These are phyloP conservation scores for Xylaria hypoxylon DNA, from an alignment of 2,329 filamentous ascomycete species.

Conservation along the genomic window DNA sequence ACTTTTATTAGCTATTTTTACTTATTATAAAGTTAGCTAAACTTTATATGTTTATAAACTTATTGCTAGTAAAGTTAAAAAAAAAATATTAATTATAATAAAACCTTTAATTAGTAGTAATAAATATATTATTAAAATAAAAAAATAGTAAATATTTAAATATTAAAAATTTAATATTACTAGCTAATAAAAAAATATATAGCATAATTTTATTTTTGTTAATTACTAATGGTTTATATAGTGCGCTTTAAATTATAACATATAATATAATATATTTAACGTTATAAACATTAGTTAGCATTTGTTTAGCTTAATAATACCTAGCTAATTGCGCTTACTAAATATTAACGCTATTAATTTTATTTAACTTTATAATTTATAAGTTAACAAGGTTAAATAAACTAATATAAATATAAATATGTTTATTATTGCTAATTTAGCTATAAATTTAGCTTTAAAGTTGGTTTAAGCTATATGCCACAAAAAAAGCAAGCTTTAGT, in stretches of 20 bases:
- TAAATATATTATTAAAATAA: slow-evolving; percentile 4
- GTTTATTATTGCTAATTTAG: neutral
- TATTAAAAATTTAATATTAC: neutral
- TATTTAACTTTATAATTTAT: neutral
- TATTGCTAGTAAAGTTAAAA: too few species aligned
- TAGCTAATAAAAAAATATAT: too few species aligned
- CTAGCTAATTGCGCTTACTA: neutral
- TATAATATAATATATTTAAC: neutral
- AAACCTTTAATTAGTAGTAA: too few species aligned
- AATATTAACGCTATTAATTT: neutral
- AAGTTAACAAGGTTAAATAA: neutral
- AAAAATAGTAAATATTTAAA: neutral
- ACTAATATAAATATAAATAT: neutral
- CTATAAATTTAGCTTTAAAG: neutral
- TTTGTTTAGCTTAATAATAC: neutral
- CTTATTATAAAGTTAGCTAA: neutral
- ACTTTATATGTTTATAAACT: neutral
- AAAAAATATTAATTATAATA: neutral
- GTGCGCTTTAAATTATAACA: neutral
- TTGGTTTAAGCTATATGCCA: neutral
- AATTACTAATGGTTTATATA: neutral
- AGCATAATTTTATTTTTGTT: too few species aligned
- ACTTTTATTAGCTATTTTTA: neutral
- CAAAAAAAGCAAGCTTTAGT: neutral
- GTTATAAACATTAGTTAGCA: neutral